Percentiles rank a stretch among this genome's conserved stretches.
These are phyloP conservation scores for Teratosphaeriaceae sp. DNA, from an alignment of 2,329 filamentous ascomycete species.

Conservation along the genomic window DNA sequence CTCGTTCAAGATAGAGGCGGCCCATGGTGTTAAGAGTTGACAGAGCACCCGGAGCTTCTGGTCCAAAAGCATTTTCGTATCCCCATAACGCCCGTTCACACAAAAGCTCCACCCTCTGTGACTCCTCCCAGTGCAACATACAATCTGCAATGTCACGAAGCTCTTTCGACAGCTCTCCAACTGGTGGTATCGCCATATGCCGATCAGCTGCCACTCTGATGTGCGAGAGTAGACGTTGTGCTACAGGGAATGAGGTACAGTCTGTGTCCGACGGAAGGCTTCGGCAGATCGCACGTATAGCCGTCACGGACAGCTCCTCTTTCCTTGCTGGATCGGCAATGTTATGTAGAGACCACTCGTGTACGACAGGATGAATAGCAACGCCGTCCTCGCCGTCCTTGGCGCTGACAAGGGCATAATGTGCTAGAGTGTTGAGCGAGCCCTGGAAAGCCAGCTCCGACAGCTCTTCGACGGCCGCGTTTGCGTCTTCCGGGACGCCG, in stretches of 20 bases:
- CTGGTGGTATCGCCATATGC: conserved; percentile 10
- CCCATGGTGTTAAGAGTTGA: too few species aligned
- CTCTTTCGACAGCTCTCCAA: conserved; percentile 1
- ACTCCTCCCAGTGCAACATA: conserved; percentile 8
- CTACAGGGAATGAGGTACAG: background rate
- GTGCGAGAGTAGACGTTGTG: conserved; percentile 4
- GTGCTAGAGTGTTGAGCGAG: conserved; percentile 19
- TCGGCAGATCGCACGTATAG: background rate
- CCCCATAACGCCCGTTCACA: conserved; percentile 11
- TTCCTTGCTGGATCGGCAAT: background rate
- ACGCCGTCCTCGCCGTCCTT: conserved; percentile 22
- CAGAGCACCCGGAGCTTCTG: too few species aligned
- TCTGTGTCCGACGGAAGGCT: background rate
- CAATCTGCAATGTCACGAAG: background rate
- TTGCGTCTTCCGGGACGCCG: background rate
- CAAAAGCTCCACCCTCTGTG: conserved; percentile 9
- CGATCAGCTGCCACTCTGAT: conserved; percentile 18
- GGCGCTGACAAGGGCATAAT: conserved; percentile 21
- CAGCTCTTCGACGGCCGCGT: conserved; percentile 9
- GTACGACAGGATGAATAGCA: conserved; percentile 31
- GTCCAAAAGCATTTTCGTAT: conserved; percentile 9
- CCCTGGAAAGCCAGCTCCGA: conserved; percentile 15
- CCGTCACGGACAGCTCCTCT: background rate
- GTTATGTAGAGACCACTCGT: conserved; percentile 20
- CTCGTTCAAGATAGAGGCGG: conserved; percentile 9